Conservation (phyloP, 139 green algal species). For the Volvox africanus region DNA sequence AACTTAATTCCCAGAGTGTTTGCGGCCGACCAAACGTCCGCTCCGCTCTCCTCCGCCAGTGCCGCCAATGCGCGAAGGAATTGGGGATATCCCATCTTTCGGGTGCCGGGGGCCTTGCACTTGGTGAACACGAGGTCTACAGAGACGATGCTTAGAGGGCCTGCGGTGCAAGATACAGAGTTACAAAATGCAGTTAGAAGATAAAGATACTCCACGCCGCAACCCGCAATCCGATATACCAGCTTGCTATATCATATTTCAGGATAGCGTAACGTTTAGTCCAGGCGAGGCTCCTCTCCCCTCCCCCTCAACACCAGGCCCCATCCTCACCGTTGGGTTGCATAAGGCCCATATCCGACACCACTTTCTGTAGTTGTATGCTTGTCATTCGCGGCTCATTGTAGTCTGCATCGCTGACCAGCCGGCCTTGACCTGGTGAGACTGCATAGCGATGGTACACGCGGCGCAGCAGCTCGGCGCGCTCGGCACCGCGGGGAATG, state of each 20-base stretch:
- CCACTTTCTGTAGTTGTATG: background rate
- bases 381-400: conserved; percentile 17
- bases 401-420: conserved; percentile 12
- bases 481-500: conserved; percentile 5
- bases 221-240: no score
- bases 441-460: conserved; percentile 29
- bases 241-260: no score
- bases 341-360: conserved; percentile 37
- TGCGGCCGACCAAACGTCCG: conserved; percentile 32
- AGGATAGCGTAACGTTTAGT: no score
- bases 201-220: no score
- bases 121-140: conserved; percentile 30
- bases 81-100: background rate
- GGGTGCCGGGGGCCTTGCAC: background rate
- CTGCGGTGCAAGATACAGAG: background rate
- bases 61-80: conserved; percentile 36
- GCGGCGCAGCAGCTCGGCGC: conserved; percentile 14
- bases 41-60: conserved; percentile 37
- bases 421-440: conserved; percentile 14
- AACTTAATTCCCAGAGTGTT: background rate
- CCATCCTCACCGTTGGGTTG: background rate
- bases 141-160: conserved; percentile 14
- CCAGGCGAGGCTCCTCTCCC: no score
- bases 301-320: no score
- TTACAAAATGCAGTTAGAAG: no score